Evolutionary conservation across 257 asterid species (phyloP), one percentile per base, ranked within the genome.

Genomic region (Pogostemon cablin): DNA sequence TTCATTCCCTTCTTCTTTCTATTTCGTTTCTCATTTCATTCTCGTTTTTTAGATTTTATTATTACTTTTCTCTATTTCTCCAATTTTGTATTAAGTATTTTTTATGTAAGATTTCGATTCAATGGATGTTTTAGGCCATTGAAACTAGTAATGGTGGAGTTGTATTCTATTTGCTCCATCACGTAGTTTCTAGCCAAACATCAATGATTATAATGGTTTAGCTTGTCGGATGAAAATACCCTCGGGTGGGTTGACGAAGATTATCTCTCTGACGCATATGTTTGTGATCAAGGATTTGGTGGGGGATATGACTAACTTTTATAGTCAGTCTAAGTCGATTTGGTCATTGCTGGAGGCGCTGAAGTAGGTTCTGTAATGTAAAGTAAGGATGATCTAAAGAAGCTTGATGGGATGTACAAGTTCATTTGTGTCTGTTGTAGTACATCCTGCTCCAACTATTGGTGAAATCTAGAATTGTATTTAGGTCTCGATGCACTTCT

Each of bases 391-490:
- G 96, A 93, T 42, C 77, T 95, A 83, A 90, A 92, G 74, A 90
- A 93, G 86, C 88, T 93, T 3, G 97, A 93, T 80, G 97, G 98
- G 53, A 93, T 93, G 96, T 93, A 93, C 37, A 97, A 93, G 78
- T 93, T 97, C 72, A 93, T 93, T 77, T 93, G 98, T 50, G 97
- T 96, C 57, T 93, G 98, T 83, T 90, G 98, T 50, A 90, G 97
- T 76, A 89, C 97, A 35, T 86, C 95, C 11, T 93, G 98, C 77
- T 96, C 98, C 7, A 93, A 97, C 79, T 93, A 93, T 75, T 90
- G 98, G 98, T 93, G 98, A 97, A 93, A 93, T 71, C 98, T 97
- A 6, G 98, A 93, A 81, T 77, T 92, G 38, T 93, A 93, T 83
- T 86, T 93, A 77, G 98, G 98, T 12, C 98, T 97, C 0, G 97